Evolutionary conservation across 164 flowering plant species (phyloP), one percentile per base, ranked within the genome.

Genomic region (Kingdonia uniflora): DNA sequence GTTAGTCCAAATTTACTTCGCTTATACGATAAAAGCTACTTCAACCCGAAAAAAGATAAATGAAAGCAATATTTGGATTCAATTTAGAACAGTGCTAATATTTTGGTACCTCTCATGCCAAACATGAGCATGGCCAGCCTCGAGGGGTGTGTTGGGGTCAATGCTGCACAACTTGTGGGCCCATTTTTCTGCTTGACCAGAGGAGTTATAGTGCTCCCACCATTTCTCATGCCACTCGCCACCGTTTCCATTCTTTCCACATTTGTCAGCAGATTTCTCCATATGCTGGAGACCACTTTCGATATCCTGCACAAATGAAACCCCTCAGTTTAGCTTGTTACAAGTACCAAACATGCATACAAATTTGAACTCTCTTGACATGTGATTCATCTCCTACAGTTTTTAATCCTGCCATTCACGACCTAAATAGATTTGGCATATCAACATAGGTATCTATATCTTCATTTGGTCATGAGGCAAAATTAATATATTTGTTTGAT

Each of bases 101-200:
- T 7, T 38, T 25, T 45, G 26, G 44, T 77, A 91, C 97, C 95
- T 86, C 74, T 92, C 99, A 64, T 92, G 87, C 97, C 99, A 88
- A 67, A 86, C 77, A 68, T 92, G 99, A 64, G 97, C 99, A 73
- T 92, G 99, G 22, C 99, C 99, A 55, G 69, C 81, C 49, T 88
- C 97, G 16, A 92, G 69, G 20, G 60, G 75, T 35, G 91, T 81
- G 54, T 60, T 59, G 25, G 89, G 97, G 58, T 92, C 97, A 59
- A 88, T 82, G 69, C 80, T 74, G 78, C 99, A 86, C 94, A 91
- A 84, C 65, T 92, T 92, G 66, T 92, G 75, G 1, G 97, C 95
- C 95, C 95, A 86, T 64, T 92, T 92, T 35, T 92, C 95, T 1
- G 97, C 74, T 65, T 76, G 55, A 16, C 95, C 95, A 49, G 91